Evolutionary conservation across 148 eudicot species (phyloP).

Genomic region (Pharnaceum exiguum): DNA sequence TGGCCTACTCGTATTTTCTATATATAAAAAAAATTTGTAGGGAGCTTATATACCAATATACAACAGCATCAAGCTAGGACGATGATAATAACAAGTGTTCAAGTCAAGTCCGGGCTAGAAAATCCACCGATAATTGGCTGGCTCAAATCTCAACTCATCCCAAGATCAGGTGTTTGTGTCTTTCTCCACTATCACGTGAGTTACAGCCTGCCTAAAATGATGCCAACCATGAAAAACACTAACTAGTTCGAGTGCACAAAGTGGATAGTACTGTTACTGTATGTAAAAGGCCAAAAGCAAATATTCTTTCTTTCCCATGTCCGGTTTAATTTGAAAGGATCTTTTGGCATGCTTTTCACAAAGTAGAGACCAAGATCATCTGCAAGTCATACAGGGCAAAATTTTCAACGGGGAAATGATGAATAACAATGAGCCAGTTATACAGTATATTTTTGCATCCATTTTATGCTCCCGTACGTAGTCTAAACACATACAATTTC

Average conservation of each 20-base stretch:
- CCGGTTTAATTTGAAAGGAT: background rate
- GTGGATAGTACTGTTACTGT: no score
- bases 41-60: no score
- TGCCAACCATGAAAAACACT: conserved; percentile 14
- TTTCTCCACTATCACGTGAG: conserved; percentile 18
- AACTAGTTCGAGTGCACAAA: conserved; percentile 6
- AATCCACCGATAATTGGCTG: conserved; percentile 9
- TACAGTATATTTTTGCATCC: no score
- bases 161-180: background rate
- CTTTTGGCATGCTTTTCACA: conserved; percentile 1
- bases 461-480: no score
- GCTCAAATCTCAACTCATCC: conserved; percentile 12
- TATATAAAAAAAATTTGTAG: no score
- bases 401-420: background rate
- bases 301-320: conserved; percentile 12
- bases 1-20: no score
- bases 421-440: no score
- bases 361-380: no score
- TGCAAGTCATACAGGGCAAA: no score
- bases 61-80: conserved; percentile 3
- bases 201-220: conserved; percentile 11
- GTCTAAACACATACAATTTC: no score
- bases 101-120: background rate
- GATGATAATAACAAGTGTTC: conserved; percentile 2
- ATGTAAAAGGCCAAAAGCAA: no score